phyloP scores from a whole-genome alignment of 371 early-diverging fungal genomes.

The Rhizopus microsporus region DNA sequence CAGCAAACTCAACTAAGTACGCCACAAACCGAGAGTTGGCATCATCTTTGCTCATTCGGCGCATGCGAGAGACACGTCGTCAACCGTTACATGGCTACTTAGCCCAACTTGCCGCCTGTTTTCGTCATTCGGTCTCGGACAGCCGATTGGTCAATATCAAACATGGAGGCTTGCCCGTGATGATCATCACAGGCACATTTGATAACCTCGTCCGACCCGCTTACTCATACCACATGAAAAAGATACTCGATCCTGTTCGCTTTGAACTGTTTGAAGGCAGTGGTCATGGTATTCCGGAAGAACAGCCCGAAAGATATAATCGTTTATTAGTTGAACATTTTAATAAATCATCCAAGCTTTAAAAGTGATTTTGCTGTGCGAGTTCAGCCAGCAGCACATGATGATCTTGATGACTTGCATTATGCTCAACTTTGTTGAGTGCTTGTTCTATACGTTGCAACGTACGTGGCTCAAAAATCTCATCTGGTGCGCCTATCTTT shows the following conservation, averaged over 20 bases:
- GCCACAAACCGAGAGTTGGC: slow-evolving; percentile 39
- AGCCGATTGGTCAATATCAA: slow-evolving; percentile 30
- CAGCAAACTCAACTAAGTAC: slow-evolving; percentile 14
- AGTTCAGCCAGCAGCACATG: background rate
- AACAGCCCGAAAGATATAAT: slow-evolving; percentile 43
- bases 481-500: slow-evolving; percentile 19
- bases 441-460: slow-evolving; percentile 8
- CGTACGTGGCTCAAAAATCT: slow-evolving; percentile 12
- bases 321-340: slow-evolving; percentile 29
- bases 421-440: slow-evolving; percentile 7
- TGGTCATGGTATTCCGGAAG: slow-evolving; percentile 48
- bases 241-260: slow-evolving; percentile 23
- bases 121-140: slow-evolving; percentile 42
- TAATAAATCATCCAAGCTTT: slow-evolving; percentile 1
- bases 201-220: slow-evolving; percentile 37
- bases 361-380: background rate
- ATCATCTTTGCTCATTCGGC: slow-evolving; percentile 23
- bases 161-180: slow-evolving; percentile 29
- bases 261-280: slow-evolving; percentile 43
- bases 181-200: slow-evolving; percentile 45
- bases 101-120: slow-evolving; percentile 40
- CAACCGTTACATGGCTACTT: slow-evolving; percentile 40
- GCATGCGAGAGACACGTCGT: slow-evolving; percentile 24
- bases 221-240: slow-evolving; percentile 37
- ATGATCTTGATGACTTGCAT: background rate